Conservation (phyloP, 768 basidiomycete genomes). For the Heimioporus sp. region DNA sequence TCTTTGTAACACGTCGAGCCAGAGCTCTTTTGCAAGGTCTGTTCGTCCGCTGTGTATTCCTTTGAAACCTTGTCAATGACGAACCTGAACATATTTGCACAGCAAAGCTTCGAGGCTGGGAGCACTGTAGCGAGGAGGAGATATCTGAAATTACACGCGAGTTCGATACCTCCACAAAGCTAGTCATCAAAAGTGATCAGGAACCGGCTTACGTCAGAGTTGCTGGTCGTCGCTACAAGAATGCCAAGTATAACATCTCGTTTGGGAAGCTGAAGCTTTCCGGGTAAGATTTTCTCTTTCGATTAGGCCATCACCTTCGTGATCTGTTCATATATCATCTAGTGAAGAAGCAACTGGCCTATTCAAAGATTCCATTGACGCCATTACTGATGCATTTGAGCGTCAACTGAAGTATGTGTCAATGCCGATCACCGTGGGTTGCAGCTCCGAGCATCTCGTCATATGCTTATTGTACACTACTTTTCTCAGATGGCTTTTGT, state of each 20-base stretch:
- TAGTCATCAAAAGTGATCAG: slow-evolving; percentile 1
- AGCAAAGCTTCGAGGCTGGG: slow-evolving; percentile 6
- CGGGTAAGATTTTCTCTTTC: not conserved
- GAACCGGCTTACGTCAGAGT: not conserved
- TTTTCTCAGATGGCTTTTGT: slow-evolving; percentile 10
- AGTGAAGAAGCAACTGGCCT: slow-evolving; percentile 7
- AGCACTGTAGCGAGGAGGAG: slow-evolving; percentile 1
- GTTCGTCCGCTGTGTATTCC: too few relatives aligned
- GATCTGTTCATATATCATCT: not conserved
- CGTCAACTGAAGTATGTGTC: not conserved
- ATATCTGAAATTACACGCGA: not conserved
- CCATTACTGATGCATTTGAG: slow-evolving; percentile 12
- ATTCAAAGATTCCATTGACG: slow-evolving; percentile 8
- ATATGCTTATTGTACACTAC: not conserved
- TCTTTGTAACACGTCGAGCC: slow-evolving; percentile 44
- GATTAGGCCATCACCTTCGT: too few relatives aligned
- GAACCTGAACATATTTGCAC: not conserved
- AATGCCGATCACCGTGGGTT: slow-evolving; percentile 3
- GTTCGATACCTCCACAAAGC: slow-evolving; percentile 2
- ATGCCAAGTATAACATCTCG: slow-evolving; percentile 2
- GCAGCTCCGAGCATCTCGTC: not conserved
- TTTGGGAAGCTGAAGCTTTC: slow-evolving; percentile 4
- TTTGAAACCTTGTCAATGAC: not conserved
- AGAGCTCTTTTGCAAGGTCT: slow-evolving; percentile 35
- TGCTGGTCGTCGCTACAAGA: not conserved